Conservation (phyloP, 108 stramenopile genomes). For the Cyclotella sp. region DNA sequence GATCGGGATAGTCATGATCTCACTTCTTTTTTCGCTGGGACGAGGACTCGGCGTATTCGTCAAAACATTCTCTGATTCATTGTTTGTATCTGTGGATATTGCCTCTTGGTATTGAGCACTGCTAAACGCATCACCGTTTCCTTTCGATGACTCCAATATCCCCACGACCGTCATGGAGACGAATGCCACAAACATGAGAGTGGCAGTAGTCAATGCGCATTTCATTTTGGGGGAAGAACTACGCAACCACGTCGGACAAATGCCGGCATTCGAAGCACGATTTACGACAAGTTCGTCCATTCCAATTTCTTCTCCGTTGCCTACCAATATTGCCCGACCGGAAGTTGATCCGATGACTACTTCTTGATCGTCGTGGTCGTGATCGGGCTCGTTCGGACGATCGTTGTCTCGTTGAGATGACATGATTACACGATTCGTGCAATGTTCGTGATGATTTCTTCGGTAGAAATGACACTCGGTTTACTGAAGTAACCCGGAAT, state of each 20-base stretch:
- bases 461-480: too few species aligned
- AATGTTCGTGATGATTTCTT: too few species aligned
- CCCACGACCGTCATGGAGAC: conserved; percentile 21
- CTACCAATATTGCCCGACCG: conserved; percentile 16
- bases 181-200: conserved; percentile 18
- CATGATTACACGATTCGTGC: too few species aligned
- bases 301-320: conserved; percentile 13
- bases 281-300: conserved; percentile 1
- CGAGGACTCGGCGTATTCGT: conserved; percentile 8
- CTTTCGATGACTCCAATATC: conserved; percentile 5
- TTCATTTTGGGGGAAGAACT: conserved; percentile 28
- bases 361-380: conserved; percentile 13
- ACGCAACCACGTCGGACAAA: conserved; percentile 27
- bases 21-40: not conserved
- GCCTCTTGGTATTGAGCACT: conserved; percentile 14
- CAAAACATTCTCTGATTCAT: not conserved
- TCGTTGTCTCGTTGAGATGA: too few species aligned
- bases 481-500: too few species aligned
- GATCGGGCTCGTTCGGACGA: not conserved
- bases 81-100: not conserved
- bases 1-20: conserved; percentile 15
- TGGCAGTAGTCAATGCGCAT: not conserved
- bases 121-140: not conserved
- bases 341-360: conserved; percentile 15
- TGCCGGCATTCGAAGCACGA: not conserved